A percentile compares a stretch with the other conserved stretches of the same genome.
Conservation (phyloP, 768 basidiomycete species). For the Termitomyces sp. region DNA sequence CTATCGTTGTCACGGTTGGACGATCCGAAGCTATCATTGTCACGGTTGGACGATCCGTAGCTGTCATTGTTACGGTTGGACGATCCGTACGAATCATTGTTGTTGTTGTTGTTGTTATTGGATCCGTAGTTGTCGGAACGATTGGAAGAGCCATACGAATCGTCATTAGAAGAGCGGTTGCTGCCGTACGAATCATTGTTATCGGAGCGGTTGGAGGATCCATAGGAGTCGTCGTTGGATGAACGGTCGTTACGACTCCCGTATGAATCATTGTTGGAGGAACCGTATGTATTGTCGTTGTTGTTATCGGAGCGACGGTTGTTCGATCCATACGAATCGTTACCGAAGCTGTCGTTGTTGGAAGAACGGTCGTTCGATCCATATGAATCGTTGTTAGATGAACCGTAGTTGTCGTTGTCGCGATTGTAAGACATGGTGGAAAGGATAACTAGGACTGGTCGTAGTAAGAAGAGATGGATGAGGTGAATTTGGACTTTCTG, state of each 20-base stretch:
- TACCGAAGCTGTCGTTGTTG: constrained; percentile 19
- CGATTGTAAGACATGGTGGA: not conserved
- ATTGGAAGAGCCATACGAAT: not conserved
- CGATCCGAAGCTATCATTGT: constrained; percentile 16
- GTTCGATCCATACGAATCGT: constrained; percentile 17
- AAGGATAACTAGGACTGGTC: not conserved
- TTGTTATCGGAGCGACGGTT: constrained; percentile 3
- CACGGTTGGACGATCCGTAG: constrained; percentile 22
- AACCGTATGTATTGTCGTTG: constrained; percentile 17
- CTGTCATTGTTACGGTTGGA: constrained; percentile 12
- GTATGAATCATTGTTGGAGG: constrained; percentile 22
- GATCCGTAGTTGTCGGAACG: constrained; percentile 12
- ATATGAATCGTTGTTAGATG: constrained; percentile 20
- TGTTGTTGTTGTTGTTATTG: not conserved
- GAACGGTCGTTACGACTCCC: too few relatives aligned
- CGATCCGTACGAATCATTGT: constrained; percentile 17
- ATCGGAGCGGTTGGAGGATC: constrained; percentile 9
- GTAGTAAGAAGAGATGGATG: not conserved
- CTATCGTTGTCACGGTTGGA: constrained; percentile 7
- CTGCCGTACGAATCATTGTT: constrained; percentile 19
- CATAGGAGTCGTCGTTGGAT: constrained; percentile 21
- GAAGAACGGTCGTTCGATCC: constrained; percentile 12
- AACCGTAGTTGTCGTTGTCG: constrained; percentile 16
- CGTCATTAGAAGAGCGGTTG: constrained; percentile 4
- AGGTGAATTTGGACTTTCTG: not conserved